These are phyloP conservation scores for Suhomyces kilbournensis DNA, from an alignment of 805 yeast species.

Conservation along the genomic window DNA sequence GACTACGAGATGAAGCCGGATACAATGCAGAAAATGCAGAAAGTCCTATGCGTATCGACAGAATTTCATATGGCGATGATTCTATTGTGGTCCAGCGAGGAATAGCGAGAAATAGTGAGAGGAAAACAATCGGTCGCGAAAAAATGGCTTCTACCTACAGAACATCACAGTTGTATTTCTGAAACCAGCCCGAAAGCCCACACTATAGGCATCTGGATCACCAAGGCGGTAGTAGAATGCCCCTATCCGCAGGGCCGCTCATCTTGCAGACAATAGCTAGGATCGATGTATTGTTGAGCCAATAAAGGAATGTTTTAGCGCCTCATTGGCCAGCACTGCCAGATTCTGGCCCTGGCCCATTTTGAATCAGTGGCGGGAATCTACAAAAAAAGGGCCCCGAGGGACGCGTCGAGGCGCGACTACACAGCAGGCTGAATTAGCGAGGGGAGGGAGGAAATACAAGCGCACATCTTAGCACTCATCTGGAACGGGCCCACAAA, in stretches of 20 bases:
- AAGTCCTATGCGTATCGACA: not conserved
- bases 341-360: not conserved
- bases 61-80: not conserved
- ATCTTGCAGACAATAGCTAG: not conserved
- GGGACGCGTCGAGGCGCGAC: not conserved
- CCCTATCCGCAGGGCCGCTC: not conserved
- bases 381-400: not conserved
- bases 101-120: not conserved
- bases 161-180: not conserved
- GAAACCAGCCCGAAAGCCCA: not conserved
- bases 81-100: not conserved
- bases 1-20: not conserved
- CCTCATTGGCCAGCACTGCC: not conserved
- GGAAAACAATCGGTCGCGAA: not conserved
- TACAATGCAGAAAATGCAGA: not conserved
- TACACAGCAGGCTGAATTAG: not conserved
- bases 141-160: not conserved
- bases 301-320: not conserved
- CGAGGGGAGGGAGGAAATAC: not conserved
- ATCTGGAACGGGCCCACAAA: not conserved
- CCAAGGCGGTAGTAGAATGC: not conserved
- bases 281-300: not conserved
- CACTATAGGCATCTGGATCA: not conserved
- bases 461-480: not conserved
- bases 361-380: not conserved